Evolutionary conservation across 2,329 filamentous ascomycete species (phyloP).

Genomic region (Colletotrichum spinosum): DNA sequence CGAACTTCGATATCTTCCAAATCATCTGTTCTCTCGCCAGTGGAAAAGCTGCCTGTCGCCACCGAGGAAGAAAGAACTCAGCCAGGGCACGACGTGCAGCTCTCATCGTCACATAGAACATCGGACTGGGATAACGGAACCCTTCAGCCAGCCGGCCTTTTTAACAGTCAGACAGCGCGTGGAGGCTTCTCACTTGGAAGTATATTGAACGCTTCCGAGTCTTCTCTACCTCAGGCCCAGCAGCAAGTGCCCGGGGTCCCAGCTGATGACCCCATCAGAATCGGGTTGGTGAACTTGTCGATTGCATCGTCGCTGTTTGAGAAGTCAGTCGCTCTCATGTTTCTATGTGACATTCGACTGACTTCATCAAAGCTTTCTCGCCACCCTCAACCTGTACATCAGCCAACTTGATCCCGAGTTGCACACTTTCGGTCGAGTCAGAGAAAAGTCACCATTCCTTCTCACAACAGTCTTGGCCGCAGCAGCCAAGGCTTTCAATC

Average conservation of each 20-base stretch:
- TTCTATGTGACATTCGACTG: background rate
- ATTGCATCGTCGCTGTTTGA: slow-evolving; percentile 26
- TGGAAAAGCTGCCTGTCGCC: background rate
- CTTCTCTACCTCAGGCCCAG: background rate
- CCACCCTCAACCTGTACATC: slow-evolving; percentile 53
- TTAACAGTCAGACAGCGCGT: slow-evolving; percentile 48
- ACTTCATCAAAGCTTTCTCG: slow-evolving; percentile 47
- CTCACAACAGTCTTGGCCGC: slow-evolving; percentile 48
- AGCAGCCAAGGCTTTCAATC: slow-evolving; percentile 51
- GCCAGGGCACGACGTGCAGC: too few species aligned
- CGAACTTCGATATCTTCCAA: background rate
- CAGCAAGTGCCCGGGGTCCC: background rate
- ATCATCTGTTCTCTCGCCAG: background rate
- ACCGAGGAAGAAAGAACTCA: too few species aligned
- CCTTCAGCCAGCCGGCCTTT: slow-evolving; percentile 47
- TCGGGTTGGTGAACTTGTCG: slow-evolving; percentile 18
- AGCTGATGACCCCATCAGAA: slow-evolving; percentile 7
- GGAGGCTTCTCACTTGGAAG: slow-evolving; percentile 49
- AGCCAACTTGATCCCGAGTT: slow-evolving; percentile 52
- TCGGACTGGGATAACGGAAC: slow-evolving; percentile 37
- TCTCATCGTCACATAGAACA: slow-evolving; percentile 6
- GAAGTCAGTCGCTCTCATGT: slow-evolving; percentile 1
- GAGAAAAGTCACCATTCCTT: slow-evolving; percentile 50
- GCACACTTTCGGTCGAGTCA: slow-evolving; percentile 51
- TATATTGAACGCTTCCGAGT: slow-evolving; percentile 41